These are phyloP conservation scores for Pseudonectria buxi DNA, from an alignment of 2,329 filamentous ascomycete species.

Conservation along the genomic window DNA sequence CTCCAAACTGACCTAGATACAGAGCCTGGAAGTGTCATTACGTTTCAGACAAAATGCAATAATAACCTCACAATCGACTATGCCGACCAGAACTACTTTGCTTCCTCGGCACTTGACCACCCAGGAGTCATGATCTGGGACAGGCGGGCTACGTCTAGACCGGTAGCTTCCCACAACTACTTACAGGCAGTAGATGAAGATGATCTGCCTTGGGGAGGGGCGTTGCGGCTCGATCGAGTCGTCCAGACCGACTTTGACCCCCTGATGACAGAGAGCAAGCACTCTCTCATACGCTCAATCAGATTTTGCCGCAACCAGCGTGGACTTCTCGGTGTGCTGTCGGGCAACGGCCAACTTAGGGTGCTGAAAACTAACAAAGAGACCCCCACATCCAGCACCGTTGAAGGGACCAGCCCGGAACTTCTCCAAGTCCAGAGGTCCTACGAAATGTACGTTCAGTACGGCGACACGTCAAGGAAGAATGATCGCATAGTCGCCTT, in stretches of 20 bases:
- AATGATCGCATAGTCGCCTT: conserved; percentile 60
- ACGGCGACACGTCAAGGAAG: conserved; percentile 43
- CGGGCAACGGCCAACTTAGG: conserved; percentile 56
- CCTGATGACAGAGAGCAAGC: conserved; percentile 45
- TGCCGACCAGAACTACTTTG: conserved; percentile 75
- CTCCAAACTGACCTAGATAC: not conserved
- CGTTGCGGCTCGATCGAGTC: conserved; percentile 49
- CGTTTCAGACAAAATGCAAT: conserved; percentile 60
- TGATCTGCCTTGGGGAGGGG: conserved; percentile 56
- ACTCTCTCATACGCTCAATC: conserved; percentile 55
- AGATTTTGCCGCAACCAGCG: conserved; percentile 57
- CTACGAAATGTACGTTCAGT: conserved; percentile 55
- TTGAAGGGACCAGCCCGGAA: conserved; percentile 45
- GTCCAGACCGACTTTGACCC: conserved; percentile 49
- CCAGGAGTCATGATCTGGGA: conserved; percentile 75
- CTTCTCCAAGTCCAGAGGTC: conserved; percentile 54
- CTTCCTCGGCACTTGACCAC: conserved; percentile 69
- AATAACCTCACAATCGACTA: conserved; percentile 74
- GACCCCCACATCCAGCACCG: conserved; percentile 30
- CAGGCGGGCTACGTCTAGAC: conserved; percentile 52
- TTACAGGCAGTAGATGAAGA: conserved; percentile 53
- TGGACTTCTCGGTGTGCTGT: conserved; percentile 55
- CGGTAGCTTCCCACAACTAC: conserved; percentile 48
- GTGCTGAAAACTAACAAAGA: conserved; percentile 54
- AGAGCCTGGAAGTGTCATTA: conserved; percentile 46